Conservation (phyloP, 176 grass and related monocot species). For the Carex littledalei region DNA sequence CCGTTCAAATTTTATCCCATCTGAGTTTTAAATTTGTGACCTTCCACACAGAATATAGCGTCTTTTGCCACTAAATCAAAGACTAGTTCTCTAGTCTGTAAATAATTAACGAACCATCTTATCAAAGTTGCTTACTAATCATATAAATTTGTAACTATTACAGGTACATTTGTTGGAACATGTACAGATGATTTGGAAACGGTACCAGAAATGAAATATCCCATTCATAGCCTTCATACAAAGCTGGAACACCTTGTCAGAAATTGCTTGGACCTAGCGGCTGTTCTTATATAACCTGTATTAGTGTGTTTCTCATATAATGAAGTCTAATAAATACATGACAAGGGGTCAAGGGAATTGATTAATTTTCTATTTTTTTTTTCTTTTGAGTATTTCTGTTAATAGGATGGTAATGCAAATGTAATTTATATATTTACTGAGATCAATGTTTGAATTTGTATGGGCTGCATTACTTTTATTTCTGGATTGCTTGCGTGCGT, state of each 20-base stretch:
- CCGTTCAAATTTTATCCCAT: too few relatives aligned
- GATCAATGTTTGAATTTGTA: background rate
- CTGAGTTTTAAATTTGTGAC: too few relatives aligned
- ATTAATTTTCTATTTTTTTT: background rate
- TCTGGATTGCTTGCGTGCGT: background rate
- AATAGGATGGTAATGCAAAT: background rate
- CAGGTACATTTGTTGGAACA: slow-evolving; percentile 19
- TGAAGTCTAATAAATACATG: background rate
- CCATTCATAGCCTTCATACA: background rate
- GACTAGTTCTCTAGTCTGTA: too few relatives aligned
- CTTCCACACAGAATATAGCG: too few relatives aligned
- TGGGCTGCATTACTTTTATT: background rate
- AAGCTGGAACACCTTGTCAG: slow-evolving; percentile 16
- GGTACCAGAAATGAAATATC: slow-evolving; percentile 13
- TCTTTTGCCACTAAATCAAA: too few relatives aligned
- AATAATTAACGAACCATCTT: background rate
- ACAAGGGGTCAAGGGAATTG: background rate
- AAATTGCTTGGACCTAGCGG: slow-evolving; percentile 14
- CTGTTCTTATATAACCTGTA: background rate
- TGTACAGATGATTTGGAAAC: background rate
- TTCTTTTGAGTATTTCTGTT: background rate
- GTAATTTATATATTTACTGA: background rate
- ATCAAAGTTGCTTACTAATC: background rate
- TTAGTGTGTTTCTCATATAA: background rate
- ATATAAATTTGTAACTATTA: background rate